These are phyloP conservation scores for Akanthomyces muscarius DNA, from an alignment of 2,329 filamentous ascomycete species.

Conservation along the genomic window DNA sequence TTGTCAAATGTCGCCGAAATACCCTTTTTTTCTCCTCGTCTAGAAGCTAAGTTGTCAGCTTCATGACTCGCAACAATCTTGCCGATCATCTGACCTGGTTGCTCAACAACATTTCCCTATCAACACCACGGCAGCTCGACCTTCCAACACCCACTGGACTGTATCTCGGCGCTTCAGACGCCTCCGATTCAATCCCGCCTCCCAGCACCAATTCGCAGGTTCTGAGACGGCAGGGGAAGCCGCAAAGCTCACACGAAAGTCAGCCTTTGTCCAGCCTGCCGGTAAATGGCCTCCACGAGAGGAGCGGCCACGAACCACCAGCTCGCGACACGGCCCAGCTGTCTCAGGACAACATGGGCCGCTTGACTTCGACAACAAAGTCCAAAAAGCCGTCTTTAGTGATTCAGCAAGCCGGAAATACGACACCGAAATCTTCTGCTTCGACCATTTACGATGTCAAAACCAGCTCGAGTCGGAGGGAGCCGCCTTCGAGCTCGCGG, in stretches of 20 bases:
- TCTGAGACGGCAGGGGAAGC: not conserved
- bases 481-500: constrained; percentile 8
- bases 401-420: constrained; percentile 39
- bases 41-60: constrained; percentile 31
- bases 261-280: not conserved
- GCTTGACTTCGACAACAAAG: constrained; percentile 40
- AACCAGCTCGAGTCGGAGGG: not conserved
- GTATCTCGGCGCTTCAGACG: constrained; percentile 16
- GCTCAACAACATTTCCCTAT: constrained; percentile 43
- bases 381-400: constrained; percentile 43
- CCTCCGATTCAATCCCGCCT: not conserved
- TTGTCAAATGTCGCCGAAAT: not conserved
- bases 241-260: not conserved
- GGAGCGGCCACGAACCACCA: not conserved
- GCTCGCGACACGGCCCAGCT: constrained; percentile 1
- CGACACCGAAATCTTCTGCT: constrained; percentile 32
- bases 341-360: constrained; percentile 39
- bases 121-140: constrained; percentile 37
- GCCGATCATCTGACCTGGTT: constrained; percentile 55
- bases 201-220: not conserved
- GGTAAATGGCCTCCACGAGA: constrained; percentile 5
- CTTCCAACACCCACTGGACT: constrained; percentile 31
- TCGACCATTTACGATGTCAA: constrained; percentile 6
- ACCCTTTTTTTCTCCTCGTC: not conserved
- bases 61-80: constrained; percentile 62